Evolutionary conservation across 257 asterid species (phyloP).

Genomic region (Capsicum pubescens): DNA sequence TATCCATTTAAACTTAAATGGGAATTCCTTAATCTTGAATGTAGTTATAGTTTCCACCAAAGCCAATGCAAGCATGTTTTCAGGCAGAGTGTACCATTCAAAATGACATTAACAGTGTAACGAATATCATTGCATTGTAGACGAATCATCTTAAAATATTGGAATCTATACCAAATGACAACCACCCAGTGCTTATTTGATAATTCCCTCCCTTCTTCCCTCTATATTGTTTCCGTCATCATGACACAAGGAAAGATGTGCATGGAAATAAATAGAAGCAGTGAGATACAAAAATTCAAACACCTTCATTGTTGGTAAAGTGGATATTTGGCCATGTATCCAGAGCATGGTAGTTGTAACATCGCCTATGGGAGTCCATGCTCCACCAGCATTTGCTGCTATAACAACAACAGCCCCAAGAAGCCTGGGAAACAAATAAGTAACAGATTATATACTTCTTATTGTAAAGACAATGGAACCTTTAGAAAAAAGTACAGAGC

Average conservation of each 20-base stretch:
- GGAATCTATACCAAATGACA: constrained; percentile 9
- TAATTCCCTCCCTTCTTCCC: background rate
- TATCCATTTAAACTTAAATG: background rate
- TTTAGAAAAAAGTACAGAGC: background rate
- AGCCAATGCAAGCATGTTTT: constrained; percentile 22
- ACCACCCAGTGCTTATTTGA: constrained; percentile 1
- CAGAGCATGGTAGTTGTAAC: constrained; percentile 99
- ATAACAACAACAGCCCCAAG: constrained; percentile 94
- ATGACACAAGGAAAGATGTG: constrained; percentile 7
- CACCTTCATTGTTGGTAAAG: constrained; percentile 94
- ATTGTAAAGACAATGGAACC: background rate
- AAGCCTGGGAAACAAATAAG: constrained; percentile 62
- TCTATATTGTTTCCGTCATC: background rate
- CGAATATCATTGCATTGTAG: background rate
- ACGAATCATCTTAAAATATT: background rate
- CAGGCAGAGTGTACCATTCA: background rate
- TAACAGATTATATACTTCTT: constrained; percentile 18
- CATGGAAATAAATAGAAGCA: constrained; percentile 4
- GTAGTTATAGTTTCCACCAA: background rate
- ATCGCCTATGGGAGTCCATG: constrained; percentile 99
- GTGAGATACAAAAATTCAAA: constrained; percentile 31
- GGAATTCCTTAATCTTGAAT: background rate
- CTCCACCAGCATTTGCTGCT: constrained; percentile 99
- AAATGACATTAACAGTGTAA: constrained; percentile 9
- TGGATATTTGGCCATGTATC: constrained; percentile 98